These are phyloP conservation scores for Ascosphaera apis DNA, from an alignment of 2,329 filamentous ascomycete genomes.

Conservation along the genomic window DNA sequence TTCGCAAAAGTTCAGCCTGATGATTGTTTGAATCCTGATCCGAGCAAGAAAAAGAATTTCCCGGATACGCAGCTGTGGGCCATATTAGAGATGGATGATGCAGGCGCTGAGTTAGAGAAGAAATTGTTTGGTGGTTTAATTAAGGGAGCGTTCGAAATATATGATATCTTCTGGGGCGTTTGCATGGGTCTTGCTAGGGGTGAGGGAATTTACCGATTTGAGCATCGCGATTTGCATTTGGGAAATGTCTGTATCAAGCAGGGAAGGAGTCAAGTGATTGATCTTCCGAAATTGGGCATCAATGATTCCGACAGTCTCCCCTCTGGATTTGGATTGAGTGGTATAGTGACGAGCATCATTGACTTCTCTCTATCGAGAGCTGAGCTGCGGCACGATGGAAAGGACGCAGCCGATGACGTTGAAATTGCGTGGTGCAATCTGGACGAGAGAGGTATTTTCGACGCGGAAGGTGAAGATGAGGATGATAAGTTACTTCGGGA, in stretches of 20 bases:
- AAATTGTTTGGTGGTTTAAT: conserved; percentile 17
- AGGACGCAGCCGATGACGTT: conserved; percentile 6
- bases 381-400: conserved; percentile 16
- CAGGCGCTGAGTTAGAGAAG: conserved; percentile 33
- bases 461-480: conserved; percentile 19
- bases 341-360: conserved; percentile 39
- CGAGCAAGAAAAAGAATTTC: conserved; percentile 29
- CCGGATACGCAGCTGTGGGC: conserved; percentile 36
- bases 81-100: conserved; percentile 42
- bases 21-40: conserved; percentile 32
- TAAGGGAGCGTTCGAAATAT: conserved; percentile 21
- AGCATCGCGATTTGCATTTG: conserved; percentile 43
- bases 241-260: conserved; percentile 40
- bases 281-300: conserved; percentile 11
- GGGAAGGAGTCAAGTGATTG: conserved; percentile 11
- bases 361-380: conserved; percentile 46
- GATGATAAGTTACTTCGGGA: conserved; percentile 18
- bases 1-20: conserved; percentile 18
- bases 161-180: conserved; percentile 46
- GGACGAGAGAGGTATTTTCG: conserved; percentile 21
- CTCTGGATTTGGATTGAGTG: conserved; percentile 27
- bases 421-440: conserved; percentile 19
- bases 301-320: conserved; percentile 10
- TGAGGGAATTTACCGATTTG: conserved; percentile 36
- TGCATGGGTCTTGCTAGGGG: conserved; percentile 36